phyloP scores from a whole-genome alignment of 495 filamentous ascomycete genomes.

The Xylaria venustula region DNA sequence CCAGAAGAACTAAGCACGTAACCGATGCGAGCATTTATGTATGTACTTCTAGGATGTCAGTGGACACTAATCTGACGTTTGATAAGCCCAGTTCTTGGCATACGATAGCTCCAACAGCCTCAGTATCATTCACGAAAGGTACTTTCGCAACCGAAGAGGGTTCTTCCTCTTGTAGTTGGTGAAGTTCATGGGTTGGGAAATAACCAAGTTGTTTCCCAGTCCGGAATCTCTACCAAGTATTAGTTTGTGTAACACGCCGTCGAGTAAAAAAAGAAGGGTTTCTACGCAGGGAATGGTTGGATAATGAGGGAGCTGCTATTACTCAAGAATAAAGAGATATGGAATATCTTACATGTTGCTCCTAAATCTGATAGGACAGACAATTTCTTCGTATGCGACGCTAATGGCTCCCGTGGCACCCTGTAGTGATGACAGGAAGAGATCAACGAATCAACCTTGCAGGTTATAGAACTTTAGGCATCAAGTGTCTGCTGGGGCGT shows the following conservation, averaged over 20 bases:
- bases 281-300: neutral
- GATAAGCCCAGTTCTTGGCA: constrained; percentile 3
- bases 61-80: neutral
- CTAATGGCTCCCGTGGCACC: neutral
- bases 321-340: neutral
- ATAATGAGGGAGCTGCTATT: neutral
- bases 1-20: constrained; percentile 4
- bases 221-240: too few species aligned
- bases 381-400: neutral
- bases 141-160: neutral
- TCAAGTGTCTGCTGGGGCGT: neutral
- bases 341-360: neutral
- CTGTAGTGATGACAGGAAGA: neutral
- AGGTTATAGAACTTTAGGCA: neutral
- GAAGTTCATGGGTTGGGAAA: too few species aligned
- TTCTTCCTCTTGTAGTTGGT: neutral
- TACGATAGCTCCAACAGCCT: neutral
- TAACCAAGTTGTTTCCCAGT: too few species aligned
- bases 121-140: too few species aligned
- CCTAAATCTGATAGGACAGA: neutral
- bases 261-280: too few species aligned
- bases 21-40: neutral
- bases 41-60: neutral
- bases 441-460: neutral
- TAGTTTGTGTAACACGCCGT: too few species aligned